Conservation (phyloP, 768 basidiomycete genomes). For the Tulasnella sp. region DNA sequence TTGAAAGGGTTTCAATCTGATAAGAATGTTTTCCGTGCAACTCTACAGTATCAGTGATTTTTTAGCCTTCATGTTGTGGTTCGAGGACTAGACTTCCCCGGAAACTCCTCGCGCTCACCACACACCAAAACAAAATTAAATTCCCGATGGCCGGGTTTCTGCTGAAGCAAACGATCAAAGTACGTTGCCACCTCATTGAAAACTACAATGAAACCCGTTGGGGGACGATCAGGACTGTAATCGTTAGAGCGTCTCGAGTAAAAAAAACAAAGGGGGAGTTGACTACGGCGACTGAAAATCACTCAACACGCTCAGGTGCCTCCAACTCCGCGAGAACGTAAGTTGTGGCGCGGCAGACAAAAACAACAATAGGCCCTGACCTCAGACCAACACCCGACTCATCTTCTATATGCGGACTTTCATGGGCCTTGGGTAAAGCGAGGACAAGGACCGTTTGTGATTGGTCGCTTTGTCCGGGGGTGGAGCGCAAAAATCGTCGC, state of each 20-base stretch:
- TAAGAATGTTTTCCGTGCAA: no score
- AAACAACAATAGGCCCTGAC: background rate
- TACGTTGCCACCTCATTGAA: background rate
- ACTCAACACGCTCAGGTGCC: background rate
- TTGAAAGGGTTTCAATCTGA: background rate
- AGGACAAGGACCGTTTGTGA: background rate
- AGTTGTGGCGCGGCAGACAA: background rate
- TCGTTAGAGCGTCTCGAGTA: background rate
- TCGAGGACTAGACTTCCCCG: background rate
- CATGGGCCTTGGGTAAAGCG: background rate
- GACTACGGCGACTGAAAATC: background rate
- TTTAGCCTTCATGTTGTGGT: background rate
- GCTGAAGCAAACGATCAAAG: background rate
- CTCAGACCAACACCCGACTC: background rate
- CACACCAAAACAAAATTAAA: background rate
- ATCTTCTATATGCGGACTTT: background rate
- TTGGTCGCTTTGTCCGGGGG: background rate
- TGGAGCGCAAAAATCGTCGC: background rate
- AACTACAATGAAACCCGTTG: background rate
- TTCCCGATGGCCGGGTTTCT: no score
- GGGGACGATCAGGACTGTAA: background rate
- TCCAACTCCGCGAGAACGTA: background rate
- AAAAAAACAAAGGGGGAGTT: background rate
- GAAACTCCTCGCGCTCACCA: background rate
- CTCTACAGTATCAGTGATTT: background rate